Evolutionary conservation across 2,329 filamentous ascomycete genomes (phyloP).

Genomic region (Monosporascus sp.): DNA sequence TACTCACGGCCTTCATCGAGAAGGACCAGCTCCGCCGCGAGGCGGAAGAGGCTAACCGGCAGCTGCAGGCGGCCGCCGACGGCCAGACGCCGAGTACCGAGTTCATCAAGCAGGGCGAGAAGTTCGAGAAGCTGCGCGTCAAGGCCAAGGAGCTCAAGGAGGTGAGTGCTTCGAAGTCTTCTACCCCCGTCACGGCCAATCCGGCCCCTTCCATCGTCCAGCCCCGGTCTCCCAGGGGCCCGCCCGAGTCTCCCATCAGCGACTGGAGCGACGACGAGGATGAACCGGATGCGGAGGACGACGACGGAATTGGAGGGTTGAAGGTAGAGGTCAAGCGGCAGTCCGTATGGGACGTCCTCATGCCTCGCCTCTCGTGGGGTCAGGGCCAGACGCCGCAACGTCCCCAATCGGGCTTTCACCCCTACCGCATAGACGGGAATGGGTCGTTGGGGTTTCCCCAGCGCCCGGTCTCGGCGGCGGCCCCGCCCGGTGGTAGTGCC

Average conservation of each 20-base stretch:
- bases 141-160: constrained; percentile 53
- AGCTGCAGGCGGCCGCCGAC: constrained; percentile 33
- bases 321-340: constrained; percentile 16
- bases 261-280: constrained; percentile 10
- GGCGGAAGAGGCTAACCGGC: constrained; percentile 39
- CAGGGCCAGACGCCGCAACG: not conserved
- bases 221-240: not conserved
- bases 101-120: constrained; percentile 37
- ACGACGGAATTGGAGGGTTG: constrained; percentile 10
- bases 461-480: constrained; percentile 6
- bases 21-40: constrained; percentile 57
- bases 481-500: constrained; percentile 1
- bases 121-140: constrained; percentile 52
- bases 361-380: constrained; percentile 8
- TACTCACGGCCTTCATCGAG: constrained; percentile 53
- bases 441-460: constrained; percentile 10
- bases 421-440: constrained; percentile 9
- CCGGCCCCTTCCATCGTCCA: not conserved
- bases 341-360: constrained; percentile 16
- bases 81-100: constrained; percentile 26
- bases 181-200: not conserved
- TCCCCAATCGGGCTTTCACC: constrained; percentile 12
- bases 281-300: constrained; percentile 8
- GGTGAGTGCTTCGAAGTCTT: constrained; percentile 39
- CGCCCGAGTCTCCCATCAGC: constrained; percentile 1